Conservation (phyloP, 1,284 basidiomycete genomes). For the Chondrostereum purpureum region DNA sequence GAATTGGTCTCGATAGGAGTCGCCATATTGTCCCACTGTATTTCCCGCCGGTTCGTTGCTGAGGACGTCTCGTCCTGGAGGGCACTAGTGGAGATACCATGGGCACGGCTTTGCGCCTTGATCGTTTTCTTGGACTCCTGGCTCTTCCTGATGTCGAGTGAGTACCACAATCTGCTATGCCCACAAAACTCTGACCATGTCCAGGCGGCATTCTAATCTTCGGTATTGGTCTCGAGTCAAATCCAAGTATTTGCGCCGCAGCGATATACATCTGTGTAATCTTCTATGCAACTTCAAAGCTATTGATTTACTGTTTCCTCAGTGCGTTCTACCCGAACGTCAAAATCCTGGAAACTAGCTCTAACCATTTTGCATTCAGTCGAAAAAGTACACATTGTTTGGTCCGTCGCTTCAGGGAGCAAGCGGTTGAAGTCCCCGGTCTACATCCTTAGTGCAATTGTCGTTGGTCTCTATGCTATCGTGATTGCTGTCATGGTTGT, state of each 20-base stretch:
- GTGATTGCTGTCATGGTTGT: conserved; percentile 25
- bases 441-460: conserved; percentile 24
- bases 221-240: conserved; percentile 28
- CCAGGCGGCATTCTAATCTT: conserved; percentile 29
- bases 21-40: conserved; percentile 27
- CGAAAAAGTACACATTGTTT: conserved; percentile 33
- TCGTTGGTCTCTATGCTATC: conserved; percentile 23
- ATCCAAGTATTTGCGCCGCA: conserved; percentile 20
- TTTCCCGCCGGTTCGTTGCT: conserved; percentile 22
- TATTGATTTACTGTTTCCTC: conserved; percentile 27
- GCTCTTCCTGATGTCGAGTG: conserved; percentile 29
- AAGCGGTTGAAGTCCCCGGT: conserved; percentile 26
- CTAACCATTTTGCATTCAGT: conserved; percentile 16
- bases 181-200: no score
- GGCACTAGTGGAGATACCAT: conserved; percentile 21
- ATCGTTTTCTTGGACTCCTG: conserved; percentile 29
- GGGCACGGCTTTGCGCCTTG: conserved; percentile 24
- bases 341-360: background rate
- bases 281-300: conserved; percentile 29
- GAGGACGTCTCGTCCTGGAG: conserved; percentile 15
- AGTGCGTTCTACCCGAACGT: conserved; percentile 18
- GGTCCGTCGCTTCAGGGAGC: conserved; percentile 21
- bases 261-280: conserved; percentile 26
- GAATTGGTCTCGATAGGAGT: conserved; percentile 19
- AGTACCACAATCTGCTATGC: no score